phyloP scores from a whole-genome alignment of 2,329 filamentous ascomycete species.

The Colletotrichum shisoi region DNA sequence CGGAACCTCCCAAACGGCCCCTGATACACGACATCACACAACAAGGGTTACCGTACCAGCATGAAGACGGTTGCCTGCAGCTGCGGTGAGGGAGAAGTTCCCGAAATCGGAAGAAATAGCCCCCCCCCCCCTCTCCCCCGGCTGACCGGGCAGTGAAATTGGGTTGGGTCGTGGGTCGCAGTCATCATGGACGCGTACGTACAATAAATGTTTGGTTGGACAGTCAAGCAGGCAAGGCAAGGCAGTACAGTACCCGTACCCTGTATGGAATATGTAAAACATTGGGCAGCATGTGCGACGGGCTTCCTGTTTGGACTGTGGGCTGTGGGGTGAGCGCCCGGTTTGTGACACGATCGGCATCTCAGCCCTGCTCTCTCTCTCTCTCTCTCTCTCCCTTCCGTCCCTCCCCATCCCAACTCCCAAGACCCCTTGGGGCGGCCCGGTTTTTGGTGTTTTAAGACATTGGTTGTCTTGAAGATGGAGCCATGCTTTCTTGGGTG shows the following conservation, averaged over 20 bases:
- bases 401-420: background rate
- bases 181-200: too few relatives aligned
- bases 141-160: background rate
- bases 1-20: constrained; percentile 3
- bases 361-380: too few relatives aligned
- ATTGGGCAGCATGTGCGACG: background rate
- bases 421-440: background rate
- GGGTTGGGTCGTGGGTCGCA: background rate
- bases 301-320: background rate
- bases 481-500: background rate
- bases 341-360: background rate
- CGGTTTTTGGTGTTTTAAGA: background rate
- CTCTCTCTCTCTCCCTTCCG: too few relatives aligned
- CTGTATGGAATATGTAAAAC: too few relatives aligned
- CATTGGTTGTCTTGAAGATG: background rate
- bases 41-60: background rate
- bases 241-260: too few relatives aligned
- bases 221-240: background rate
- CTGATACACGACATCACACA: constrained; percentile 16
- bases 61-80: background rate
- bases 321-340: background rate
- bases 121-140: background rate
- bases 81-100: too few relatives aligned
- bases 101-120: background rate
- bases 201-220: background rate